Conservation (phyloP, 129 eudicot genomes). For the Erigeron canadensis region DNA sequence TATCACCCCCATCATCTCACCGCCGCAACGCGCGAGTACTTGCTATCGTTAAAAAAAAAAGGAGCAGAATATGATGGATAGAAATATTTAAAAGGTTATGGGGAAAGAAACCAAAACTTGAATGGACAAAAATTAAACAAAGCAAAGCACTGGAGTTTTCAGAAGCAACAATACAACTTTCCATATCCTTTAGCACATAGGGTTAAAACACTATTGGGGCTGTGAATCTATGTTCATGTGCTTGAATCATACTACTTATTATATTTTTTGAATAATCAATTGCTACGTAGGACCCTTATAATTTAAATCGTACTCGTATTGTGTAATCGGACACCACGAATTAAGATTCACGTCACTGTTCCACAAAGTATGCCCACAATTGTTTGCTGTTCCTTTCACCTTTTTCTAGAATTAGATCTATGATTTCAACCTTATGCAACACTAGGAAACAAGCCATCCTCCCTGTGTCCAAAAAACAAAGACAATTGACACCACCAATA, state of each 20-base stretch:
- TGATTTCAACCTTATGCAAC: constrained; percentile 17
- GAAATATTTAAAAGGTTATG: not conserved
- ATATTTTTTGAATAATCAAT: not conserved
- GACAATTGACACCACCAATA: not conserved
- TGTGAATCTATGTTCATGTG: constrained; percentile 8
- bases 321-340: constrained; percentile 12
- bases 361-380: not conserved
- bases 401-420: not conserved
- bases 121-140: too few species aligned
- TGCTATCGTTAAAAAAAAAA: too few species aligned
- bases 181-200: constrained; percentile 4
- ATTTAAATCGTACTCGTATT: not conserved
- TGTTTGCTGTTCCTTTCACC: constrained; percentile 20
- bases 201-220: constrained; percentile 13
- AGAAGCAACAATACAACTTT: constrained; percentile 11
- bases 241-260: not conserved
- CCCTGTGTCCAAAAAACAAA: not conserved
- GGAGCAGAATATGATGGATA: too few species aligned
- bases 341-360: constrained; percentile 13
- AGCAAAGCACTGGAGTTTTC: not conserved
- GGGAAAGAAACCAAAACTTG: constrained; percentile 1
- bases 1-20: too few species aligned
- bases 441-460: not conserved
- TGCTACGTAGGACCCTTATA: not conserved
- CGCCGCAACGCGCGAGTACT: too few species aligned